Conservation (phyloP, 345 rosid species). For the Combretum micranthum region DNA sequence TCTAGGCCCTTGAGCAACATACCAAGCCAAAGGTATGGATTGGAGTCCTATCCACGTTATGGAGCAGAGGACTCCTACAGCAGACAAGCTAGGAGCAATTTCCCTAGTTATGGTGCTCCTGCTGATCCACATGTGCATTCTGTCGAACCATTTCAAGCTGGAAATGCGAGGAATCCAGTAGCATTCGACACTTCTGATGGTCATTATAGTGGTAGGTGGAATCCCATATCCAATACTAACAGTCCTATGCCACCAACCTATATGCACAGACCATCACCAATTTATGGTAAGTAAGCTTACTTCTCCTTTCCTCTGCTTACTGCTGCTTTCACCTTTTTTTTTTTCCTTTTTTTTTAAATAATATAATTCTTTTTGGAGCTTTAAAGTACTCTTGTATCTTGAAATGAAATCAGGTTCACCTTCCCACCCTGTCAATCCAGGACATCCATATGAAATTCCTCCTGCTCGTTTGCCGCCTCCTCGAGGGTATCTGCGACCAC, state of each 20-base stretch:
- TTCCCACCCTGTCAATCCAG: constrained; percentile 1
- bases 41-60: too few relatives aligned
- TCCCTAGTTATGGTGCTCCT: not conserved
- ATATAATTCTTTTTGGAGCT: not conserved
- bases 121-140: not conserved
- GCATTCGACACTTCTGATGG: constrained; percentile 5
- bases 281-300: not conserved
- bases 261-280: not conserved
- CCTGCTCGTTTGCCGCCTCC: constrained; percentile 7
- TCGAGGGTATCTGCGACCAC: constrained; percentile 7
- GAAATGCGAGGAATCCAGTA: constrained; percentile 1
- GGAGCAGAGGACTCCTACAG: constrained; percentile 1
- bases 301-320: too few relatives aligned
- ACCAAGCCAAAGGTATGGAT: too few relatives aligned
- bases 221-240: constrained; percentile 1
- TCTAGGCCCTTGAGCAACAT: not conserved
- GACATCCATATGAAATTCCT: constrained; percentile 4
- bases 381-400: constrained; percentile 1
- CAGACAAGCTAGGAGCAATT: not conserved
- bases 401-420: constrained; percentile 9
- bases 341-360: not conserved
- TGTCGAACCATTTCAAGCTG: constrained; percentile 10
- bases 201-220: constrained; percentile 1
- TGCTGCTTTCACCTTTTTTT: not conserved
- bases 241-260: constrained; percentile 4